Conservation (phyloP, 495 filamentous ascomycete species). For the Schizothecium vesticola region DNA sequence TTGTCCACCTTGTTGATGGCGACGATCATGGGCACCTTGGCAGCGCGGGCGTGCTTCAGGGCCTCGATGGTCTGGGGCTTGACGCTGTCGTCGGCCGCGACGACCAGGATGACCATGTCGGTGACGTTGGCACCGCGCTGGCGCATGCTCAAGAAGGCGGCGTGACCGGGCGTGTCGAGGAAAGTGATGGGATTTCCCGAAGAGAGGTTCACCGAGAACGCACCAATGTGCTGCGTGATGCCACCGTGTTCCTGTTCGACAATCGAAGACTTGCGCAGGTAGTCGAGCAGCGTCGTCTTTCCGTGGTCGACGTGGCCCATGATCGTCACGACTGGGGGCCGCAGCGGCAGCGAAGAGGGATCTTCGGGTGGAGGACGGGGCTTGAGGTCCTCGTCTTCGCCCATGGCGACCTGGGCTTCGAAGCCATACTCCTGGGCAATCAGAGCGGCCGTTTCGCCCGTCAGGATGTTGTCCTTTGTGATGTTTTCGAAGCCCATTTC, state of each 20-base stretch:
- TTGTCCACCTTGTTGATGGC: conserved; percentile 99
- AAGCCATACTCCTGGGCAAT: conserved; percentile 91
- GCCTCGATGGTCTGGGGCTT: conserved; percentile 97
- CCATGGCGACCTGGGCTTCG: conserved; percentile 75
- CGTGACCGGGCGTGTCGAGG: conserved; percentile 94
- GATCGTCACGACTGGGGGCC: conserved; percentile 95
- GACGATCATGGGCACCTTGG: conserved; percentile 91
- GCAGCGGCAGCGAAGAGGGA: conserved; percentile 58
- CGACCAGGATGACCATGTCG: conserved; percentile 93
- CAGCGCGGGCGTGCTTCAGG: conserved; percentile 86
- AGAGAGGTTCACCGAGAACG: conserved; percentile 88
- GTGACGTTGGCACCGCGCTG: conserved; percentile 93
- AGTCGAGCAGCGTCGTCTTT: conserved; percentile 95
- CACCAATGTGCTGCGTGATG: conserved; percentile 98
- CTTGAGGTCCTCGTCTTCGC: conserved; percentile 62
- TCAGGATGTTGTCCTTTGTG: conserved; percentile 72
- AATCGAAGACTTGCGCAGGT: conserved; percentile 85
- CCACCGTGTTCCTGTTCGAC: conserved; percentile 89
- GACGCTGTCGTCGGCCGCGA: conserved; percentile 95
- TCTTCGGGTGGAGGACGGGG: conserved; percentile 69
- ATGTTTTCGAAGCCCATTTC: conserved; percentile 82
- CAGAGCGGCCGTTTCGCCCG: conserved; percentile 83
- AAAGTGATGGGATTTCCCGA: conserved; percentile 88
- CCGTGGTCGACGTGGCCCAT: conserved; percentile 99
- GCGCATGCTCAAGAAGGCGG: conserved; percentile 92